Evolutionary conservation across 2,329 filamentous ascomycete species (phyloP).

Genomic region (Apiospora rasikravindrae): DNA sequence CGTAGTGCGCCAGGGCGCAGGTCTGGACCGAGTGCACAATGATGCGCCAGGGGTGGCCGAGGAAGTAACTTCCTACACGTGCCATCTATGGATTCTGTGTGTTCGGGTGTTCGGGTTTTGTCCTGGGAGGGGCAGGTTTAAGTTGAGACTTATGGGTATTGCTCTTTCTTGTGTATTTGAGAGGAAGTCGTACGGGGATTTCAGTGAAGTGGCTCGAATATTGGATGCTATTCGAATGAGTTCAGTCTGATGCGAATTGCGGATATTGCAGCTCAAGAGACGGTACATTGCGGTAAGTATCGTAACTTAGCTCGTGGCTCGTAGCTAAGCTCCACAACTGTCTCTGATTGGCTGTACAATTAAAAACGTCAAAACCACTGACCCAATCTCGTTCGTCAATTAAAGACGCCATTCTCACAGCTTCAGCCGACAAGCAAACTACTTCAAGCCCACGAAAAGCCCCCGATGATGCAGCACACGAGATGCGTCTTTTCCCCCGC

Average conservation of each 20-base stretch:
- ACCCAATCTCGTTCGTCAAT: neutral
- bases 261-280: neutral
- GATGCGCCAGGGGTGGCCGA: slow-evolving; percentile 47
- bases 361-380: neutral
- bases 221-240: neutral
- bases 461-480: slow-evolving; percentile 31
- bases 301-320: too few relatives aligned
- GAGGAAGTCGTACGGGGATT: neutral
- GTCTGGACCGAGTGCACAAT: slow-evolving; percentile 52
- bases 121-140: neutral
- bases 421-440: neutral
- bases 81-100: neutral
- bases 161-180: neutral
- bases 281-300: neutral
- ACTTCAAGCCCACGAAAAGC: neutral
- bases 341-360: slow-evolving; percentile 24
- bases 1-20: slow-evolving; percentile 55
- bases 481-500: slow-evolving; percentile 34
- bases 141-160: too few relatives aligned
- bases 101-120: neutral
- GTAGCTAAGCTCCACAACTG: neutral
- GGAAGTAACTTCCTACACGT: slow-evolving; percentile 23
- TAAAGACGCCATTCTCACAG: neutral
- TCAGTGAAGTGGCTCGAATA: neutral
- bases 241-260: neutral